Percentiles rank a stretch among this genome's conserved stretches.
Conservation (phyloP, 1,284 basidiomycete genomes). For the Puccinia polysora region DNA sequence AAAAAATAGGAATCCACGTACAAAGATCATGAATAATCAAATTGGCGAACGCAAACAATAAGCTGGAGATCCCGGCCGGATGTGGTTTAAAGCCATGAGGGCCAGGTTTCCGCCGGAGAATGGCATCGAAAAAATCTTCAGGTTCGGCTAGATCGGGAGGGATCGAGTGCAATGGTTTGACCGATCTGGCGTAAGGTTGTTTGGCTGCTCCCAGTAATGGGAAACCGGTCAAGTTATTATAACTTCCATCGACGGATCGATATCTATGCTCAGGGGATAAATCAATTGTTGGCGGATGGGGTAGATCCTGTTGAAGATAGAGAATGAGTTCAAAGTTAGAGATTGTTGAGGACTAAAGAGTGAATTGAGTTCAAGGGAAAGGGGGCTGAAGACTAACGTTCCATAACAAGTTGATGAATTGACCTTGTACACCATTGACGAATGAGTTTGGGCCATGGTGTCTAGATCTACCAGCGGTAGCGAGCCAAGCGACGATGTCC, state of each 20-base stretch:
- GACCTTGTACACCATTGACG: conserved; percentile 40
- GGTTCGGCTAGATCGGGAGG: conserved; percentile 39
- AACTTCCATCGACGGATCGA: conserved; percentile 34
- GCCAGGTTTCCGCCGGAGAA: conserved; percentile 22
- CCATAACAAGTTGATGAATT: conserved; percentile 43
- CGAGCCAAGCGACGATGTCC: conserved; percentile 36
- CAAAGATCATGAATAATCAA: conserved; percentile 43
- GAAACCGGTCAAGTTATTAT: conserved; percentile 39
- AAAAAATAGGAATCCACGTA: not conserved
- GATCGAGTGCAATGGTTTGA: conserved; percentile 31
- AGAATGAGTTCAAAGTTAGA: not conserved
- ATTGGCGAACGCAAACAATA: conserved; percentile 42
- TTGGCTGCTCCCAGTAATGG: conserved; percentile 33
- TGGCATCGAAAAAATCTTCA: conserved; percentile 41
- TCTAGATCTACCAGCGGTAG: conserved; percentile 18
- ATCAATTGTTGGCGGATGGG: conserved; percentile 35
- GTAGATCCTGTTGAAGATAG: conserved; percentile 15
- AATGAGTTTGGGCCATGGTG: conserved; percentile 22
- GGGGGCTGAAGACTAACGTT: conserved; percentile 12
- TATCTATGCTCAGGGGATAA: conserved; percentile 35
- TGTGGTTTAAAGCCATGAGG: conserved; percentile 31
- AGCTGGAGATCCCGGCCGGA: conserved; percentile 35
- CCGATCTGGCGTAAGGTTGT: conserved; percentile 31
- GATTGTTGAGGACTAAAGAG: not conserved
- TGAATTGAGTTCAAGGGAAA: not conserved